Conservation (phyloP, 805 yeast species). For the Starmerella asiatica region DNA sequence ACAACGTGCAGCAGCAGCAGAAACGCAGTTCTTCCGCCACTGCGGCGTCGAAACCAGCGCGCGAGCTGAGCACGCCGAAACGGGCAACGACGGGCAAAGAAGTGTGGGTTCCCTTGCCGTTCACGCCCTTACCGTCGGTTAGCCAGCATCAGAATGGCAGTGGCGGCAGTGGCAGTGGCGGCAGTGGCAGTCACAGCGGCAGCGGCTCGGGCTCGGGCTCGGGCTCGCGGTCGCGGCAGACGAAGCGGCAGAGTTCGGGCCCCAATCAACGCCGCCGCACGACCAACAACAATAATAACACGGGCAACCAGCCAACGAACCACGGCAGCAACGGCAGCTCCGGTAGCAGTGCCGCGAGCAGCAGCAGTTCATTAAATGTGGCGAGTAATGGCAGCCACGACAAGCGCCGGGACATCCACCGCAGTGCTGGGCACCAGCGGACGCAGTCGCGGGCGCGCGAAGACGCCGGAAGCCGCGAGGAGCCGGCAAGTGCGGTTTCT, state of each 20-base stretch:
- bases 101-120: constrained; percentile 31
- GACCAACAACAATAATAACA: no score
- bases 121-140: constrained; percentile 13
- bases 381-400: constrained; percentile 2
- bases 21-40: not conserved
- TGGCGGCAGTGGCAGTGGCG: not conserved
- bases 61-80: not conserved
- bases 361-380: no score
- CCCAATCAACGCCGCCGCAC: constrained; percentile 6
- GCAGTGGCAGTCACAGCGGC: constrained; percentile 6
- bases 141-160: constrained; percentile 1
- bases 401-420: constrained; percentile 6
- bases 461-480: not conserved
- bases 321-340: constrained; percentile 1
- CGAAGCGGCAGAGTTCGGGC: constrained; percentile 5
- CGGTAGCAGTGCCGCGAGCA: no score
- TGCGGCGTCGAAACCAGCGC: constrained; percentile 5
- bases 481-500: not conserved
- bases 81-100: constrained; percentile 36
- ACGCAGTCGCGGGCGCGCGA: constrained; percentile 9
- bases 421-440: constrained; percentile 12
- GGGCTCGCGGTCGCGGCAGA: constrained; percentile 3
- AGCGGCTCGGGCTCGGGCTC: constrained; percentile 1
- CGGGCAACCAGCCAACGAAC: no score
- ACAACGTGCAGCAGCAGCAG: constrained; percentile 9